Evolutionary conservation across 78 protist species (phyloP), one percentile per base, ranked within the genome.

Genomic region (Anaeramoeba flamelloides): DNA sequence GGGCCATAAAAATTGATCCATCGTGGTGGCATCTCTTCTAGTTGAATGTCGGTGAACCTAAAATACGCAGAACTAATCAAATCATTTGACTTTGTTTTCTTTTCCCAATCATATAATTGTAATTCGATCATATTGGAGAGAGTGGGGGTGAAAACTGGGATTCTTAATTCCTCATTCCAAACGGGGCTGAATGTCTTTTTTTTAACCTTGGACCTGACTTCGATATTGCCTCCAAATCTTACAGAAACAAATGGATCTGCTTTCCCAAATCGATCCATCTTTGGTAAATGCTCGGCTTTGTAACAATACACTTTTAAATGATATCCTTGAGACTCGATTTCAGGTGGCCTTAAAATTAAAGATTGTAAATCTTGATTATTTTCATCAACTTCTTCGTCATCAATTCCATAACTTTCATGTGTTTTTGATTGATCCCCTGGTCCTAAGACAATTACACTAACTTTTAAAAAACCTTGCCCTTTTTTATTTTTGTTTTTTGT

Each of bases 381-480:
- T n/a, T 78, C 3, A 2, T 2, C 3, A 39, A 8, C 80, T 32
- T 1, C 80, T 1, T 82, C 84, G 69, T 78, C 84, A 30, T 82
- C n/a, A n/a, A n/a, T 81, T 33, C 34, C 78, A 12, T 78, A 41
- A n/a, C 77, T 81, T 26, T 77, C 84, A 39, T 82, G 84, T 31
- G 2, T 76, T 8, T 3, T 34, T 17, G 84, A 41, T 2, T 36
- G 82, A 22, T 82, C 84, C 40, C 84, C 84, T 2, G 84, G 84
- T 30, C 83, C 39, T 33, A 82, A 81, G 17, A 1, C 83, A 53
- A 1, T 3, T n/a, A 82, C 26, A 1, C 64, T 36, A 31, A 69
- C 41, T 37, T 79, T 79, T 22, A 82, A 81, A 3, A 77, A 82
- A 38, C 84, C 84, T 64, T 82, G n/a, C n/a, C n/a, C n/a, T n/a